Evolutionary conservation across 306 rosid species (phyloP).

Genomic region (Spatholobus suberectus): DNA sequence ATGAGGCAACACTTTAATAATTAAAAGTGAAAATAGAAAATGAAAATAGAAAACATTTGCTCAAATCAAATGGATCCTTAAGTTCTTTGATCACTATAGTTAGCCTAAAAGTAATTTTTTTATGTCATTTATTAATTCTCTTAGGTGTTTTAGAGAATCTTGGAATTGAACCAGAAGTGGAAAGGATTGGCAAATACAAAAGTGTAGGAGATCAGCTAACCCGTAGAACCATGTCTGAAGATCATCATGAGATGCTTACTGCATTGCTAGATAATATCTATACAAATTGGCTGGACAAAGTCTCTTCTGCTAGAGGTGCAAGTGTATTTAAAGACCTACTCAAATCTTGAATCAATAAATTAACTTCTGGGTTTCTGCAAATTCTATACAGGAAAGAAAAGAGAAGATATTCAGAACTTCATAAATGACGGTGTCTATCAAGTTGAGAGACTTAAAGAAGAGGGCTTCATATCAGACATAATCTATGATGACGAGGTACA

Average conservation of each 20-base stretch:
- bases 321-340: conserved; percentile 44
- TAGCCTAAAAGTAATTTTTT: conserved; percentile 25
- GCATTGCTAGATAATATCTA: conserved; percentile 87
- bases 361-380: conserved; percentile 37
- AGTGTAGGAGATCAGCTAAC: conserved; percentile 92
- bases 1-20: not conserved
- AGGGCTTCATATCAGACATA: conserved; percentile 86
- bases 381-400: conserved; percentile 66
- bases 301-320: conserved; percentile 82
- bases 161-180: conserved; percentile 92
- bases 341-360: conserved; percentile 34
- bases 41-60: not conserved
- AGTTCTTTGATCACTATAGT: conserved; percentile 31
- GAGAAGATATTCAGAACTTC: conserved; percentile 76
- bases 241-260: conserved; percentile 85
- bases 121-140: conserved; percentile 17
- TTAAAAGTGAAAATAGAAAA: not conserved
- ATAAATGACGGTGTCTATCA: conserved; percentile 85
- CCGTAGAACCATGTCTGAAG: conserved; percentile 76
- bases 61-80: not conserved
- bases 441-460: conserved; percentile 84
- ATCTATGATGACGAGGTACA: conserved; percentile 90
- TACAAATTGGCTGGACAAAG: conserved; percentile 85
- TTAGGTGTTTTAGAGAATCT: conserved; percentile 83
- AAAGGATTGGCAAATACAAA: conserved; percentile 93